Evolutionary conservation across 345 rosid genomes (phyloP).

Genomic region (Lagerstroemia speciosa): DNA sequence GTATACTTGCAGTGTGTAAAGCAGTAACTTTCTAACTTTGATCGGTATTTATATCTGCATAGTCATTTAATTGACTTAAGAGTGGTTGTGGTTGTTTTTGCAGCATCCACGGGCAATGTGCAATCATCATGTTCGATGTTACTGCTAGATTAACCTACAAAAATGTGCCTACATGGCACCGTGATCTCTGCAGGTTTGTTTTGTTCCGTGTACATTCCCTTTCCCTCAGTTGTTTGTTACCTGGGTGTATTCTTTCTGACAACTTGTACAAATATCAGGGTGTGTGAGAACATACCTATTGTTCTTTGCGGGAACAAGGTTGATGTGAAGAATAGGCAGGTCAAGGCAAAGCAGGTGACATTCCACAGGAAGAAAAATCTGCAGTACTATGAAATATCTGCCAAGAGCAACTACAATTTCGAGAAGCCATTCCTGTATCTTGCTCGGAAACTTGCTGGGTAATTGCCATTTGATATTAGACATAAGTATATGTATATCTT

Average conservation of each 20-base stretch:
- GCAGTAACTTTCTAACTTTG: not conserved
- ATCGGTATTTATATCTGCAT: not conserved
- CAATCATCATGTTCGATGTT: conserved; percentile 93
- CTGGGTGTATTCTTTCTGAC: not conserved
- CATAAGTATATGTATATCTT: not conserved
- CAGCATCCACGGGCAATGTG: conserved; percentile 98
- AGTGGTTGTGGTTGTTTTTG: conserved; percentile 6
- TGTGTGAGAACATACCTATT: conserved; percentile 84
- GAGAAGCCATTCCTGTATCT: conserved; percentile 94
- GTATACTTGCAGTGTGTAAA: not conserved
- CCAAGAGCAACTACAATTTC: conserved; percentile 88
- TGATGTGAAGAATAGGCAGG: conserved; percentile 93
- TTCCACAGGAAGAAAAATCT: conserved; percentile 94
- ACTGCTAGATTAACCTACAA: conserved; percentile 95
- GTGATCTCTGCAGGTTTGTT: conserved; percentile 84
- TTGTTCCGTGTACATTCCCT: not conserved
- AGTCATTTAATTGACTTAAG: not conserved
- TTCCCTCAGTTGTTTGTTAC: not conserved
- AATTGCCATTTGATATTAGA: not conserved
- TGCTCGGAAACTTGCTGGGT: conserved; percentile 87
- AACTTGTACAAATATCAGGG: conserved; percentile 28
- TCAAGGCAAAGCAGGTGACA: conserved; percentile 84
- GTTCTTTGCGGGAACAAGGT: conserved; percentile 93
- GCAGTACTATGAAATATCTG: conserved; percentile 87
- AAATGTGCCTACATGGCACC: conserved; percentile 98